A percentile compares a stretch with the other conserved stretches of the same genome.
Evolutionary conservation across 2,329 filamentous ascomycete genomes (phyloP).

Genomic region (Cadophora luteo-olivacea): DNA sequence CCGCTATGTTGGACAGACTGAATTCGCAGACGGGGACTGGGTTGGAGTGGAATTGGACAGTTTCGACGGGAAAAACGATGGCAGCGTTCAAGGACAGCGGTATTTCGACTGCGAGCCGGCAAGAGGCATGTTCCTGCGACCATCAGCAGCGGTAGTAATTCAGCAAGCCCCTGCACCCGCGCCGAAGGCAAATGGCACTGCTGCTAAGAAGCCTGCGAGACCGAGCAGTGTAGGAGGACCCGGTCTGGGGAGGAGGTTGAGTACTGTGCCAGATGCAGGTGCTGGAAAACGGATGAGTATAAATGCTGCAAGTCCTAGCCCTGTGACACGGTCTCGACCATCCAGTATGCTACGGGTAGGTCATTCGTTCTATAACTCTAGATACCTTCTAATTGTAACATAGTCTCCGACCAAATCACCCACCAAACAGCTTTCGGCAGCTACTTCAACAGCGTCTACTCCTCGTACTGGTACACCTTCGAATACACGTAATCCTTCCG

Average conservation of each 20-base stretch:
- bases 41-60: slow-evolving; percentile 88
- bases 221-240: slow-evolving; percentile 54
- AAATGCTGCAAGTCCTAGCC: slow-evolving; percentile 76
- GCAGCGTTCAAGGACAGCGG: slow-evolving; percentile 82
- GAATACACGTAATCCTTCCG: slow-evolving; percentile 53
- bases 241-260: slow-evolving; percentile 47
- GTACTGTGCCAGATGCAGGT: slow-evolving; percentile 58
- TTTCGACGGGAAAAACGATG: slow-evolving; percentile 89
- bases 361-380: slow-evolving; percentile 22
- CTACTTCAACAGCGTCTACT: slow-evolving; percentile 59
- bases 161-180: slow-evolving; percentile 54
- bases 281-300: slow-evolving; percentile 70
- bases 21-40: slow-evolving; percentile 85
- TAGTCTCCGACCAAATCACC: slow-evolving; percentile 82
- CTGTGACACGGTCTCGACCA: slow-evolving; percentile 63
- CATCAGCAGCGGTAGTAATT: slow-evolving; percentile 68
- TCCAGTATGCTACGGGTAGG: slow-evolving; percentile 64
- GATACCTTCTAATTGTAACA: slow-evolving; percentile 1
- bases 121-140: slow-evolving; percentile 83
- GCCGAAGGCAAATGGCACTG: slow-evolving; percentile 41
- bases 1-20: slow-evolving; percentile 80
- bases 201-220: slow-evolving; percentile 44
- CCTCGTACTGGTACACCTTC: slow-evolving; percentile 72
- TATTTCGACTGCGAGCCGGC: slow-evolving; percentile 88
- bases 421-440: slow-evolving; percentile 71